Evolutionary conservation across 192 early-diverging fungal genomes (phyloP).

Genomic region (Geranomyces michiganensis): DNA sequence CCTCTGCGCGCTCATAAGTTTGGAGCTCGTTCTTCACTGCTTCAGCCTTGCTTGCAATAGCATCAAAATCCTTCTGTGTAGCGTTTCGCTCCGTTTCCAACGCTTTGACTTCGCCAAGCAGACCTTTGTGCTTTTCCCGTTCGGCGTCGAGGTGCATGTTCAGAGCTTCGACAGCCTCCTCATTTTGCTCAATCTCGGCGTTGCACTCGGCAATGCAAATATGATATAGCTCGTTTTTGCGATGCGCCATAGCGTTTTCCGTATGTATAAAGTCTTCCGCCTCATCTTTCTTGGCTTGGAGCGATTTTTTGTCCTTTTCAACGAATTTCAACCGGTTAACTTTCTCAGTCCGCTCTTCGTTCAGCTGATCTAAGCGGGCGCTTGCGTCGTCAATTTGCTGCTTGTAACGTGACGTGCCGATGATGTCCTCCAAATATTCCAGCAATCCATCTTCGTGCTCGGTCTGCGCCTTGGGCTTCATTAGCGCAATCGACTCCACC

Average conservation of each 20-base stretch:
- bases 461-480: slow-evolving; percentile 93
- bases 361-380: slow-evolving; percentile 72
- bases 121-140: slow-evolving; percentile 58
- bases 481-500: slow-evolving; percentile 97
- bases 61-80: slow-evolving; percentile 55
- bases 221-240: slow-evolving; percentile 79
- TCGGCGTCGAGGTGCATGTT: slow-evolving; percentile 63
- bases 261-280: slow-evolving; percentile 77
- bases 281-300: slow-evolving; percentile 81
- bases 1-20: slow-evolving; percentile 62
- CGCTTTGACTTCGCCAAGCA: slow-evolving; percentile 64
- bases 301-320: slow-evolving; percentile 79
- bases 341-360: slow-evolving; percentile 75
- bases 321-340: slow-evolving; percentile 85
- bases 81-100: slow-evolving; percentile 64
- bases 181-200: slow-evolving; percentile 48
- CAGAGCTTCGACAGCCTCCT: slow-evolving; percentile 54
- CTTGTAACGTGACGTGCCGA: slow-evolving; percentile 91
- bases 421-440: slow-evolving; percentile 98
- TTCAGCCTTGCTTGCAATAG: slow-evolving; percentile 59
- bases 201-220: slow-evolving; percentile 67
- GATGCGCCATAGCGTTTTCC: slow-evolving; percentile 76
- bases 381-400: slow-evolving; percentile 76
- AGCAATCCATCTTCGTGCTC: slow-evolving; percentile 94
- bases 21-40: slow-evolving; percentile 62